Base-by-base conservation (phyloP, 805 yeast genomes). In the Ogataea degrootiae region DNA sequence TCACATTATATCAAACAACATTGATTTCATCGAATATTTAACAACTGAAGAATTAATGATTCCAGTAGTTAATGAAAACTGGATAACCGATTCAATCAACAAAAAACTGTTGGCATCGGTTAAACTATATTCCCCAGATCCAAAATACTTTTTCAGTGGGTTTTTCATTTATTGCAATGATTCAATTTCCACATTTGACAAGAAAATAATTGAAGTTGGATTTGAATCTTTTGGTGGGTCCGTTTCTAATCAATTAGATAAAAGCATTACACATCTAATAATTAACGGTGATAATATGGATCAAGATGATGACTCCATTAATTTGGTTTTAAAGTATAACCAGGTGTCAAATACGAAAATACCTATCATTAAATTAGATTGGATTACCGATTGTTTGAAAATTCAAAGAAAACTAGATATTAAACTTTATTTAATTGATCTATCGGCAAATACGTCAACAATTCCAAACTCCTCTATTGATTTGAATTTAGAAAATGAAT, bases 201-300 rank as follows among this genome's bases (percentile, higher is more conserved):
- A 77, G 41, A 91, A 83, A 46, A 79, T 78, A n/a, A 72, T 87
- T 15, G 76, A 80, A 53, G 83, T 82, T 6, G 87, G 85, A 0
- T 84, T 84, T 2, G 66, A 77, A 19, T 82, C 87, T 1, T 73
- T 87, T 50, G 98, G 97, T 2, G 98, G 96, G 3, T 82, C 78
- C 34, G 81, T 72, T 58, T 68, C 79, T 37, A 85, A 83, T 50
- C 69, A 70, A 11, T 69, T 91, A 31, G 82, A 88, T 8, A 76
- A 76, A 45, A 77, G 76, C 53, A 87, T 96, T 1, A 87, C 97
- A 0, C 97, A 92, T 70, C 72, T 89, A 34, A 69, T 92, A 26
- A 26, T 26, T 9, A 26, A 9, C 19, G 77, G 92, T 0, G 59
- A 65, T 5, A 79, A 77, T 52, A 60, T 67, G 34, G 63, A 77